Percentiles rank a stretch among this genome's conserved stretches.
phyloP scores from a whole-genome alignment of 768 basidiomycete genomes.

The Russula brevipes region DNA sequence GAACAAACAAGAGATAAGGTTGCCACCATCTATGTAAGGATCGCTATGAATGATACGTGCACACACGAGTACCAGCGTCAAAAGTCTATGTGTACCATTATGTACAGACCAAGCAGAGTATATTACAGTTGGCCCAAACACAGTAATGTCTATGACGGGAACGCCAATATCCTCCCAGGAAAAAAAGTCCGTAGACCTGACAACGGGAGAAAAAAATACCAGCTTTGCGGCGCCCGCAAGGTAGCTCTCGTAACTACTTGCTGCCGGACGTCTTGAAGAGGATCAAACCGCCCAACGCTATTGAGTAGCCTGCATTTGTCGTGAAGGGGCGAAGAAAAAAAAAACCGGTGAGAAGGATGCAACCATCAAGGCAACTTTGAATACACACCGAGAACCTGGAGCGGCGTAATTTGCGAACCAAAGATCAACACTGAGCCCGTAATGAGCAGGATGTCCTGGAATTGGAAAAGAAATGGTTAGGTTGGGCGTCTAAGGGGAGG shows the following conservation, averaged over 20 bases:
- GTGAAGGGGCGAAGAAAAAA: neutral
- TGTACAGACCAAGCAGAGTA: neutral
- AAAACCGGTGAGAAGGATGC: neutral
- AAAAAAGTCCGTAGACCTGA: neutral
- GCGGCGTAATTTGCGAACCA: conserved; percentile 67
- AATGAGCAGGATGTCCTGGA: conserved; percentile 89
- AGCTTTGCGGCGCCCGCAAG: neutral
- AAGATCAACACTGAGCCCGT: conserved; percentile 85
- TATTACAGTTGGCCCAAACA: neutral
- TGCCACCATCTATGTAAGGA: conserved; percentile 3
- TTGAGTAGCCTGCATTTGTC: conserved; percentile 61
- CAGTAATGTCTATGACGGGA: too few relatives aligned
- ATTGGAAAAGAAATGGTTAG: neutral
- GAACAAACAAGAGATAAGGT: neutral
- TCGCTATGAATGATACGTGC: neutral
- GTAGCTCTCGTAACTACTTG: conserved; percentile 38
- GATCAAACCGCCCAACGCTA: conserved; percentile 80
- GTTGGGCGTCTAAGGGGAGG: neutral
- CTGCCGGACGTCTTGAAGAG: conserved; percentile 75
- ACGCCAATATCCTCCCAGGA: too few relatives aligned
- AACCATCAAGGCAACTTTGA: neutral
- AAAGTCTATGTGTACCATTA: neutral
- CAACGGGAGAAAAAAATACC: neutral
- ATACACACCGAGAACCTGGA: conserved; percentile 75
- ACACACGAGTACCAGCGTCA: neutral